A percentile compares a stretch with the other conserved stretches of the same genome.
phyloP scores from a whole-genome alignment of 371 early-diverging fungal species.

The Fennellomyces sp. region DNA sequence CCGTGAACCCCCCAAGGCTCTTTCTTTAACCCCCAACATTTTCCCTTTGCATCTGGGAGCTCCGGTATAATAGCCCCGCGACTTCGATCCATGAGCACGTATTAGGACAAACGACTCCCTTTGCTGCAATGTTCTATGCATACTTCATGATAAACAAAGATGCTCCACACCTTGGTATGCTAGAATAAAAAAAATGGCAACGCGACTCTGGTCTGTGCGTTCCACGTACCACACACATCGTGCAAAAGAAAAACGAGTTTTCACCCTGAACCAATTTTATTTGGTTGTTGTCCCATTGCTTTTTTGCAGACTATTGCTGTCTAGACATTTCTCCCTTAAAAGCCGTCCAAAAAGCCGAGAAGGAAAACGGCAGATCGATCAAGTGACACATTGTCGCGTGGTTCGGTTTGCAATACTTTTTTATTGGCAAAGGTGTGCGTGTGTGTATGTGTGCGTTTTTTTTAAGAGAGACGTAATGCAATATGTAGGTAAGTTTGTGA shows the following conservation, averaged over 20 bases:
- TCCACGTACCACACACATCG: not conserved
- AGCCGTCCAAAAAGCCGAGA: not conserved
- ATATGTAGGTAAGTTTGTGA: not conserved
- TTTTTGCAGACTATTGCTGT: too few relatives aligned
- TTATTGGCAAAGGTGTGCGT: not conserved
- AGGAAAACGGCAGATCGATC: not conserved
- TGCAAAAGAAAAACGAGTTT: not conserved
- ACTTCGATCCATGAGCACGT: too few relatives aligned
- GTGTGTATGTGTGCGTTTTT: not conserved
- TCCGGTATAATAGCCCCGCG: not conserved
- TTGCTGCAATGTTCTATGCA: too few relatives aligned
- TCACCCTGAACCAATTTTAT: too few relatives aligned
- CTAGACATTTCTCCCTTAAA: too few relatives aligned
- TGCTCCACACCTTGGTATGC: too few relatives aligned
- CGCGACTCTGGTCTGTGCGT: not conserved
- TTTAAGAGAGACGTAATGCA: not conserved
- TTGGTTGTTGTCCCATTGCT: too few relatives aligned
- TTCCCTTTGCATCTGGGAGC: not conserved
- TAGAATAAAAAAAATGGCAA: not conserved
- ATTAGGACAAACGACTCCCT: too few relatives aligned
- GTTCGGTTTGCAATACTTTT: constrained; percentile 1
- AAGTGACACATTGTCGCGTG: not conserved
- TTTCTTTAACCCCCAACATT: constrained; percentile 6
- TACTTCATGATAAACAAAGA: too few relatives aligned
- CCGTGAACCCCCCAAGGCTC: not conserved